These are phyloP conservation scores for Aspergillus sclerotioniger DNA, from an alignment of 495 filamentous ascomycete genomes.

Conservation along the genomic window DNA sequence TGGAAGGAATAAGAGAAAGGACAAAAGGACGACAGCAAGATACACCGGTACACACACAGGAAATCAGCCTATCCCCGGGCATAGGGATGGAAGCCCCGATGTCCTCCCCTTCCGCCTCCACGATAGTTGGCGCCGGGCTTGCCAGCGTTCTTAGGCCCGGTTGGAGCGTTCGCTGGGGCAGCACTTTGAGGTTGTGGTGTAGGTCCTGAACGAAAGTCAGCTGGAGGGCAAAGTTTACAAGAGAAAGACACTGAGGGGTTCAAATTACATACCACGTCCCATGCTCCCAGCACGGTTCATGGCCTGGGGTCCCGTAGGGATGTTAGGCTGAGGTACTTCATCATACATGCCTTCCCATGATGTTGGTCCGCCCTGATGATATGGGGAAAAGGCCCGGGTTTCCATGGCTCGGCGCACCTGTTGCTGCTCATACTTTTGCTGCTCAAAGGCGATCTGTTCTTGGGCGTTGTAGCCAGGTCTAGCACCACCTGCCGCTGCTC, in stretches of 20 bases:
- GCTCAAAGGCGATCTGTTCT: slow-evolving; percentile 79
- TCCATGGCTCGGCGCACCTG: slow-evolving; percentile 51
- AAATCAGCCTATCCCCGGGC: slow-evolving; percentile 33
- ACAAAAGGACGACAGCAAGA: slow-evolving; percentile 6
- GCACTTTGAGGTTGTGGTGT: slow-evolving; percentile 62
- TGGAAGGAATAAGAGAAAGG: slow-evolving; percentile 5
- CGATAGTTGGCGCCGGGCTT: slow-evolving; percentile 93
- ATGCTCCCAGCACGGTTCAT: slow-evolving; percentile 50
- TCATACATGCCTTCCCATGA: slow-evolving; percentile 99
- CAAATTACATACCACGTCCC: slow-evolving; percentile 45
- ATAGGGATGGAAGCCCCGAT: slow-evolving; percentile 82
- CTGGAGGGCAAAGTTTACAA: neutral
- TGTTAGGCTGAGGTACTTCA: slow-evolving; percentile 86
- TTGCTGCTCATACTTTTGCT: slow-evolving; percentile 82
- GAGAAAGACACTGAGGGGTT: neutral
- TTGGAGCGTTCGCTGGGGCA: slow-evolving; percentile 90
- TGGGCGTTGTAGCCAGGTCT: slow-evolving; percentile 65
- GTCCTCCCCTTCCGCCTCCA: slow-evolving; percentile 80
- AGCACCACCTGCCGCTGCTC: slow-evolving; percentile 9
- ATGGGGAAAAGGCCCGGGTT: slow-evolving; percentile 47
- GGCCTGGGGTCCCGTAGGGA: slow-evolving; percentile 52
- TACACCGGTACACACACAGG: neutral
- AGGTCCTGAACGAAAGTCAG: slow-evolving; percentile 30
- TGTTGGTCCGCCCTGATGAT: slow-evolving; percentile 62
- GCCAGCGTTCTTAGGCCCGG: slow-evolving; percentile 93